Evolutionary conservation across 495 filamentous ascomycete species (phyloP).

Genomic region (Beverwykella pulmonaria): DNA sequence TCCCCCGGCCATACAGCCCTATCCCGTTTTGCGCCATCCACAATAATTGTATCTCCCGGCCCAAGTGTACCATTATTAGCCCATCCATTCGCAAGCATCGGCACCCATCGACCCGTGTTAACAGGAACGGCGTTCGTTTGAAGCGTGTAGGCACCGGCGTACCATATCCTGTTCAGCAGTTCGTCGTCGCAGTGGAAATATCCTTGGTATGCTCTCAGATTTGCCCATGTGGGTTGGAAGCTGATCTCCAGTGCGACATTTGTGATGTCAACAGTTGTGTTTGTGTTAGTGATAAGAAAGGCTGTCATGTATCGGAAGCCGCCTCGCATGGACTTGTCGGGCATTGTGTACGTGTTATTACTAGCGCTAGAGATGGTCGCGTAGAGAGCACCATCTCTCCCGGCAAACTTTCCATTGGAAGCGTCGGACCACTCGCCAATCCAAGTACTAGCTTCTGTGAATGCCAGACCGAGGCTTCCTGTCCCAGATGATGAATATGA

Average conservation of each 20-base stretch:
- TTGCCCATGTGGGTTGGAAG: slow-evolving; percentile 68
- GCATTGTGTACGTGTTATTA: slow-evolving; percentile 55
- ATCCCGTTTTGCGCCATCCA: slow-evolving; percentile 36
- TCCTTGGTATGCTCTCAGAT: slow-evolving; percentile 63
- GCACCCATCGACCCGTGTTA: slow-evolving; percentile 57
- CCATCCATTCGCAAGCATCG: slow-evolving; percentile 56
- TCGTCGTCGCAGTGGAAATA: slow-evolving; percentile 65
- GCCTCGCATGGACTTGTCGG: slow-evolving; percentile 57
- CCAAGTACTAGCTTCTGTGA: slow-evolving; percentile 65
- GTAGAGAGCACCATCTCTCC: slow-evolving; percentile 58
- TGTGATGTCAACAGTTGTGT: slow-evolving; percentile 42
- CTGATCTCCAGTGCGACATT: slow-evolving; percentile 53
- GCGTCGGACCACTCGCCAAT: slow-evolving; percentile 64
- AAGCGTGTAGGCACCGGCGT: slow-evolving; percentile 44
- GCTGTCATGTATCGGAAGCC: slow-evolving; percentile 64
- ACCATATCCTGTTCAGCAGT: slow-evolving; percentile 51
- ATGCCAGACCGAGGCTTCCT: slow-evolving; percentile 61
- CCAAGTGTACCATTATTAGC: slow-evolving; percentile 54
- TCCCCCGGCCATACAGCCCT: slow-evolving; percentile 47
- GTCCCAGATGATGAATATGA: slow-evolving; percentile 51
- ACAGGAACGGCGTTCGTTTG: slow-evolving; percentile 59
- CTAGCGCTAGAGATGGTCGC: slow-evolving; percentile 54
- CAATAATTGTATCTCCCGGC: slow-evolving; percentile 36
- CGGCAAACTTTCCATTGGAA: slow-evolving; percentile 57
- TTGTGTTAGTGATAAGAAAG: slow-evolving; percentile 51